Percentiles rank a stretch among this genome's conserved stretches.
Conservation (phyloP, 495 filamentous ascomycete species). For the Aspergillus biplanus region DNA sequence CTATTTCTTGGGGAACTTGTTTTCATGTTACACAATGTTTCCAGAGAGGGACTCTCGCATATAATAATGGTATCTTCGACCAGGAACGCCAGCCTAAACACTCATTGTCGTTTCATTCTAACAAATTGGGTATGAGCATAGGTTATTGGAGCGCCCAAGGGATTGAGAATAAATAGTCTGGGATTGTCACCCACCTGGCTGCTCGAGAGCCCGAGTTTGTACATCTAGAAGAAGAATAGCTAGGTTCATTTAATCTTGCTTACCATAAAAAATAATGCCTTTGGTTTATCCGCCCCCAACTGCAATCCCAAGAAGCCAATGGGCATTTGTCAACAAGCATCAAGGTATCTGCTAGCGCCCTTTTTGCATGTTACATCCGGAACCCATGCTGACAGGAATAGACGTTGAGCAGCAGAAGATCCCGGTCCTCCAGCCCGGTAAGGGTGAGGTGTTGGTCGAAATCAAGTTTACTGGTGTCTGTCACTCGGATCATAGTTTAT, state of each 20-base stretch:
- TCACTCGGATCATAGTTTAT: conserved; percentile 9
- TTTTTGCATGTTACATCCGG: neutral
- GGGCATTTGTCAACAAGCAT: neutral
- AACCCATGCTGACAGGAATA: neutral
- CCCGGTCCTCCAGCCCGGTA: conserved; percentile 7
- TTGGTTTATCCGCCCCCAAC: neutral
- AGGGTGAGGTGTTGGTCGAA: conserved; percentile 17
- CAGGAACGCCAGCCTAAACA: no score
- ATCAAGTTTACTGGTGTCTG: conserved; percentile 21
- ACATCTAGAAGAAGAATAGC: no score
- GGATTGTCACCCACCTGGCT: neutral
- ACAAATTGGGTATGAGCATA: no score
- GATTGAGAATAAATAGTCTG: neutral
- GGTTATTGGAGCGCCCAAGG: no score
- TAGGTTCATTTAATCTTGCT: no score
- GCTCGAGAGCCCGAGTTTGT: no score
- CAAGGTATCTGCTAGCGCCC: neutral
- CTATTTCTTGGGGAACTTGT: no score
- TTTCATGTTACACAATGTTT: no score
- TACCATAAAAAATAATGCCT: neutral
- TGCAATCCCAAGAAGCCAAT: neutral
- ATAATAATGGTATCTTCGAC: no score
- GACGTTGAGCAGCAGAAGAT: neutral
- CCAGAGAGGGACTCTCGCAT: no score
- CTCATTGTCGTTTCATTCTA: no score